Evolutionary conservation across 441 rosid genomes (phyloP), one percentile per base, ranked within the genome.

Genomic region (Theobroma grandiflorum): DNA sequence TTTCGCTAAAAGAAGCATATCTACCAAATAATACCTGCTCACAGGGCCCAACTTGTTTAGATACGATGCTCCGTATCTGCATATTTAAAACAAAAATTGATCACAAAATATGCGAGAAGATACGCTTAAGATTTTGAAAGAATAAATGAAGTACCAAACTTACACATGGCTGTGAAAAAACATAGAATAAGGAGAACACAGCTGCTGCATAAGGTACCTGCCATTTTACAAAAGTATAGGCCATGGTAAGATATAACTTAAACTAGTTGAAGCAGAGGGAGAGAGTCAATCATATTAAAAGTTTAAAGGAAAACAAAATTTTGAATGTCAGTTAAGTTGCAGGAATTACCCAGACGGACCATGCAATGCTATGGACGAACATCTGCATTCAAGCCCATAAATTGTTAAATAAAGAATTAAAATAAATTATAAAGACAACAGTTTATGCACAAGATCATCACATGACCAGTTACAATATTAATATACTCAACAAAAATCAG

Each of bases 141-240:
- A 76, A 55, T 52, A 63, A 71, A 69, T 33, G 69, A 66, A 70
- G 62, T 3, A 26, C 45, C 58, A 57, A 84, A 85, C 99, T 90
- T 87, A 95, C 97, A 62, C 96, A 94, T 8, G 99, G 97, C 11
- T 89, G 93, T 8, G 93, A 35, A 74, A 95, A 91, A 79, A 94
- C 90, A 53, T 78, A 89, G 71, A 93, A 80, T 72, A 93, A 49
- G 69, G 96, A 84, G 83, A 93, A 80, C 84, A 87, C 77, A n/a
- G 97, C 90, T 55, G 97, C 89, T 65, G 86, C 90, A 82, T 94
- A 95, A 74, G 98, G 98, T 77, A 93, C 98, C 99, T 94, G 79
- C 63, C 45, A 82, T 74, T 64, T 42, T 52, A 61, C 37, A 75
- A 67, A 70, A 76, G 73, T 33, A 82, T 86, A 78, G 81, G 82